A percentile compares a stretch with the other conserved stretches of the same genome.
Evolutionary conservation across 345 rosid species (phyloP).

Genomic region (Gossypium thurberi): DNA sequence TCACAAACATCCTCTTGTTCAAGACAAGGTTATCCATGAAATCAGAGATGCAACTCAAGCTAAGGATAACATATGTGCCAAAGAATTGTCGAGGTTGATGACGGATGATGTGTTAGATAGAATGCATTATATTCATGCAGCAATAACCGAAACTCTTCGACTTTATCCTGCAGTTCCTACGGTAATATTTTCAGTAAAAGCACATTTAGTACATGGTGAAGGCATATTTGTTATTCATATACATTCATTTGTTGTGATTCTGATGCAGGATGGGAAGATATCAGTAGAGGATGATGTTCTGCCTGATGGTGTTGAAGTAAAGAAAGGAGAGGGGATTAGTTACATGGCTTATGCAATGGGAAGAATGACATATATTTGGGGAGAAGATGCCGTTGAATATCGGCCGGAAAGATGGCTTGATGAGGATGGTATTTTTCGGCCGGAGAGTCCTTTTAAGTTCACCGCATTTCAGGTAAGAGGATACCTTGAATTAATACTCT

Average conservation of each 20-base stretch:
- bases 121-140: slow-evolving; percentile 30
- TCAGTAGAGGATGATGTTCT: slow-evolving; percentile 15
- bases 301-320: slow-evolving; percentile 24
- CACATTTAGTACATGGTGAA: neutral
- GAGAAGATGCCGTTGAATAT: slow-evolving; percentile 23
- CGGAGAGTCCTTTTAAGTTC: slow-evolving; percentile 24
- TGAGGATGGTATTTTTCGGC: slow-evolving; percentile 18
- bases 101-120: slow-evolving; percentile 13
- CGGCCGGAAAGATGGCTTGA: slow-evolving; percentile 31
- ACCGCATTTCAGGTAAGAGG: slow-evolving; percentile 24
- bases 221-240: too few species aligned
- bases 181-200: slow-evolving; percentile 11
- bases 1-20: slow-evolving; percentile 19
- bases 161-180: slow-evolving; percentile 26
- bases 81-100: slow-evolving; percentile 16
- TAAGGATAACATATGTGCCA: neutral
- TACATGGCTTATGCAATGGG: slow-evolving; percentile 27
- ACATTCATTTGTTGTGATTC: neutral
- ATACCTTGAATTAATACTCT: neutral
- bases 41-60: slow-evolving; percentile 14
- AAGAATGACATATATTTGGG: slow-evolving; percentile 27
- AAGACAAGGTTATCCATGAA: slow-evolving; percentile 18
- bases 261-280: slow-evolving; percentile 17
- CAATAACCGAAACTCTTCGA: slow-evolving; percentile 27
- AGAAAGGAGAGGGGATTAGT: slow-evolving; percentile 18